Percentiles rank a stretch among this genome's conserved stretches.
Evolutionary conservation across 495 filamentous ascomycete genomes (phyloP).

Genomic region (Hyaloscypha variabilis): DNA sequence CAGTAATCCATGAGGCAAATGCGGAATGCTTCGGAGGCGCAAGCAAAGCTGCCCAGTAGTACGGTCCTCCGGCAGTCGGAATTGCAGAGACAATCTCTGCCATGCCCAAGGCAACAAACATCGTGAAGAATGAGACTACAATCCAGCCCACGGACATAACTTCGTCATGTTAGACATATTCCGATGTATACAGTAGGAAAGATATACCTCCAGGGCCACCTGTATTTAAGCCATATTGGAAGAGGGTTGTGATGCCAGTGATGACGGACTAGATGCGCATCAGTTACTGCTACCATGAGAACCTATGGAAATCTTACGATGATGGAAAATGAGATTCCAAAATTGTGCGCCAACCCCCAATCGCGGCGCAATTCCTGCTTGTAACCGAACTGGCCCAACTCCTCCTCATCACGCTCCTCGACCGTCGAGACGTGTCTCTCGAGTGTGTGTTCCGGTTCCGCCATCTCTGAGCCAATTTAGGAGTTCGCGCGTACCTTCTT

Average conservation of each 20-base stretch:
- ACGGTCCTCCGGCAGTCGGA: constrained; percentile 65
- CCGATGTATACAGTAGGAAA: not conserved
- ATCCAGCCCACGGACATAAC: constrained; percentile 61
- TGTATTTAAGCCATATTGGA: constrained; percentile 56
- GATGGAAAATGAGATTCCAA: constrained; percentile 68
- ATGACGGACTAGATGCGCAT: constrained; percentile 53
- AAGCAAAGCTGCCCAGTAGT: constrained; percentile 68
- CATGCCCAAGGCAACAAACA: constrained; percentile 61
- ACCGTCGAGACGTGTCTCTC: constrained; percentile 25
- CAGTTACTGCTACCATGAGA: not conserved
- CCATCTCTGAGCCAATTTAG: constrained; percentile 14
- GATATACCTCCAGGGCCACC: constrained; percentile 59
- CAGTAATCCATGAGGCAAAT: constrained; percentile 66
- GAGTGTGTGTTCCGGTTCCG: constrained; percentile 13
- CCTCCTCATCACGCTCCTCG: constrained; percentile 50
- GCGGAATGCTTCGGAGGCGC: constrained; percentile 57
- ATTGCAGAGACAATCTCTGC: constrained; percentile 69
- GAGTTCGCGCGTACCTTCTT: not conserved
- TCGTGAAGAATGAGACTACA: constrained; percentile 58
- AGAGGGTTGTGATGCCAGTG: constrained; percentile 62
- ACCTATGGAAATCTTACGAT: constrained; percentile 42
- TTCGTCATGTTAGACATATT: constrained; percentile 29
- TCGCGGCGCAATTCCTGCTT: constrained; percentile 64
- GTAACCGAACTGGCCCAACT: constrained; percentile 61
- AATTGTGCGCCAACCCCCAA: constrained; percentile 65